Evolutionary conservation across 2,329 filamentous ascomycete genomes (phyloP).

Genomic region (Epichloe glyceriae): DNA sequence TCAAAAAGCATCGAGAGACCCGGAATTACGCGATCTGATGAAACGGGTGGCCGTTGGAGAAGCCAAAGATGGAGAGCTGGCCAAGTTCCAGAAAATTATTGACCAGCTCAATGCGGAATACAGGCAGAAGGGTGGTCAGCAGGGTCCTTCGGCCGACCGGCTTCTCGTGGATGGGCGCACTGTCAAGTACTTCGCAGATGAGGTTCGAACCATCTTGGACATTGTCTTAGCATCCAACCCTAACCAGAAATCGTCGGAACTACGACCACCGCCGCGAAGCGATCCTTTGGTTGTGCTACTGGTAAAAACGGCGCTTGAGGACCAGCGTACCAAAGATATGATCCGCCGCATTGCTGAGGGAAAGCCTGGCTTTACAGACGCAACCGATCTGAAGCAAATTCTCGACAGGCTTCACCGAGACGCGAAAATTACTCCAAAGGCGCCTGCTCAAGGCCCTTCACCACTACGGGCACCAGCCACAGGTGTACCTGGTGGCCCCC

Average conservation of each 20-base stretch:
- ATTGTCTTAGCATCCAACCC: constrained; percentile 48
- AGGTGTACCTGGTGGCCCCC: constrained; percentile 17
- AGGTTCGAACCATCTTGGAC: constrained; percentile 42
- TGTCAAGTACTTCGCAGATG: constrained; percentile 47
- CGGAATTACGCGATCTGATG: constrained; percentile 65
- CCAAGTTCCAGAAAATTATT: constrained; percentile 68
- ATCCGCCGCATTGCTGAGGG: constrained; percentile 41
- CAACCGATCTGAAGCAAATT: constrained; percentile 38
- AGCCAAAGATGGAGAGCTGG: constrained; percentile 57
- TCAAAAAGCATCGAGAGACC: constrained; percentile 60
- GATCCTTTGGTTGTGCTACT: constrained; percentile 43
- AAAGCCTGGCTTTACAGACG: constrained; percentile 37
- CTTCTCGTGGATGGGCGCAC: constrained; percentile 42
- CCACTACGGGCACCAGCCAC: constrained; percentile 15
- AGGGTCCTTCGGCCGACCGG: constrained; percentile 40
- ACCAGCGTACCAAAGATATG: constrained; percentile 33
- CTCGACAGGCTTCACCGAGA: constrained; percentile 36
- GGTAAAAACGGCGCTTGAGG: constrained; percentile 44
- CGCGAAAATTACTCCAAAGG: constrained; percentile 22
- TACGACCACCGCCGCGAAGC: constrained; percentile 39
- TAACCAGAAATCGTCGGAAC: constrained; percentile 37
- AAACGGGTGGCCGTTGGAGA: constrained; percentile 67
- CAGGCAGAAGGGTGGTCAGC: constrained; percentile 35
- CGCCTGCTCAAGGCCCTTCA: constrained; percentile 15
- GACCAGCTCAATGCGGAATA: constrained; percentile 58